Percentiles rank a stretch among this genome's conserved stretches.
Conservation (phyloP, 257 asterid genomes). For the Salvia rosmarinus region DNA sequence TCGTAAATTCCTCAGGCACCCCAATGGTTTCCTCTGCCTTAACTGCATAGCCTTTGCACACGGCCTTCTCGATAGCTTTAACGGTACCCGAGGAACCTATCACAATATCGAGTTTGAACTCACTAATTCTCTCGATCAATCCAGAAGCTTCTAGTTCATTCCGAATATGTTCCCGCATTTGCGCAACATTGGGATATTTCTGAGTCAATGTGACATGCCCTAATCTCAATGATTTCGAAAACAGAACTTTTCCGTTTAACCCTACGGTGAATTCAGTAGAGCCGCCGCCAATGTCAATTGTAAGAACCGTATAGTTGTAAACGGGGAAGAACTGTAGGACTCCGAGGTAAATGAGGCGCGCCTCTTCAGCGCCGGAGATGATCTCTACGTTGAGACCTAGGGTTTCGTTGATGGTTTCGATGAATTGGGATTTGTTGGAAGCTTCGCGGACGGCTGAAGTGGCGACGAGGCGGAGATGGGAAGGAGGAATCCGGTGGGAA, state of each 20-base stretch:
- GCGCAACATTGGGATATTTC: slow-evolving; percentile 39
- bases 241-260: slow-evolving; percentile 50
- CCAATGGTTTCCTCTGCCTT: slow-evolving; percentile 42
- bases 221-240: slow-evolving; percentile 58
- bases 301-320: slow-evolving; percentile 51
- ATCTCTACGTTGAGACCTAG: slow-evolving; percentile 53
- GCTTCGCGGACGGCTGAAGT: slow-evolving; percentile 94
- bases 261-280: slow-evolving; percentile 78
- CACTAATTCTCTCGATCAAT: slow-evolving; percentile 49
- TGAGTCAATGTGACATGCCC: slow-evolving; percentile 74
- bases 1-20: slow-evolving; percentile 43
- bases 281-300: slow-evolving; percentile 86
- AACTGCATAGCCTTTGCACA: slow-evolving; percentile 52
- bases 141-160: slow-evolving; percentile 46
- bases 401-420: slow-evolving; percentile 36
- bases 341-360: slow-evolving; percentile 74
- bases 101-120: slow-evolving; percentile 53
- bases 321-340: slow-evolving; percentile 68
- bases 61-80: slow-evolving; percentile 68
- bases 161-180: slow-evolving; percentile 56
- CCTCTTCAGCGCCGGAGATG: slow-evolving; percentile 78
- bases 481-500: slow-evolving; percentile 45
- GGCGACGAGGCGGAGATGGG: slow-evolving; percentile 73
- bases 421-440: slow-evolving; percentile 59
- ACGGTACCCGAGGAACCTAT: slow-evolving; percentile 82